Percentiles rank a stretch among this genome's conserved stretches.
Evolutionary conservation across 805 yeast species (phyloP).

Genomic region (Kodamaea leandrae): DNA sequence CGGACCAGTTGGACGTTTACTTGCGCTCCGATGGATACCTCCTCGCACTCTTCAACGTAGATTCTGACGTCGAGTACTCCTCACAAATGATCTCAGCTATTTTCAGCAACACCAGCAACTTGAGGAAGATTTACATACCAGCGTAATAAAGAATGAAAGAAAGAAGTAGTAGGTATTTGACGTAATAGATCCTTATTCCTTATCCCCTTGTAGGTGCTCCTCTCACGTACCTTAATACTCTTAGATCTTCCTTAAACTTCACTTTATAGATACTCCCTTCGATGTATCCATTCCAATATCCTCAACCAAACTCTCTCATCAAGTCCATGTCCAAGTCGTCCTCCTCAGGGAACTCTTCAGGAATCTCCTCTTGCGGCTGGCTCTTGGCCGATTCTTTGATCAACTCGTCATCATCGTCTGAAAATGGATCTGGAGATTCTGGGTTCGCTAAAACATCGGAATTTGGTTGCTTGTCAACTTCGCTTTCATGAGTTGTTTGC

Average conservation of each 20-base stretch:
- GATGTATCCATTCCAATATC: neutral
- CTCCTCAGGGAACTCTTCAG: conserved; percentile 10
- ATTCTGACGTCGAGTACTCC: conserved; percentile 19
- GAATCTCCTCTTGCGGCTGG: conserved; percentile 11
- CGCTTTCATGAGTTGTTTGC: conserved; percentile 1
- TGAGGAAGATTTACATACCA: conserved; percentile 46
- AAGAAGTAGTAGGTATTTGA: no score
- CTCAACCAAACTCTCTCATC: conserved; percentile 29
- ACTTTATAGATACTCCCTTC: no score
- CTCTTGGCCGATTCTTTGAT: neutral
- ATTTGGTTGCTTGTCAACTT: no score
- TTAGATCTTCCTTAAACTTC: no score
- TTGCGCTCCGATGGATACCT: conserved; percentile 53
- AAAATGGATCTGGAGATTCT: conserved; percentile 18
- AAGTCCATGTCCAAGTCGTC: conserved; percentile 33
- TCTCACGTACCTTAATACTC: no score
- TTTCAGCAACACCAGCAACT: conserved; percentile 44
- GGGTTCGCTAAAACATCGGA: neutral
- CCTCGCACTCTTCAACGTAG: conserved; percentile 44
- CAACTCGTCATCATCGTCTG: conserved; percentile 23
- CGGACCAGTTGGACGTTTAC: conserved; percentile 35
- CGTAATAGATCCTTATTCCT: neutral
- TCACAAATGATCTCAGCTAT: conserved; percentile 43
- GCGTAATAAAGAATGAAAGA: neutral
- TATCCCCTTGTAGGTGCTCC: neutral